Conservation (phyloP, 2,329 filamentous ascomycete genomes). For the Phoma sp. region DNA sequence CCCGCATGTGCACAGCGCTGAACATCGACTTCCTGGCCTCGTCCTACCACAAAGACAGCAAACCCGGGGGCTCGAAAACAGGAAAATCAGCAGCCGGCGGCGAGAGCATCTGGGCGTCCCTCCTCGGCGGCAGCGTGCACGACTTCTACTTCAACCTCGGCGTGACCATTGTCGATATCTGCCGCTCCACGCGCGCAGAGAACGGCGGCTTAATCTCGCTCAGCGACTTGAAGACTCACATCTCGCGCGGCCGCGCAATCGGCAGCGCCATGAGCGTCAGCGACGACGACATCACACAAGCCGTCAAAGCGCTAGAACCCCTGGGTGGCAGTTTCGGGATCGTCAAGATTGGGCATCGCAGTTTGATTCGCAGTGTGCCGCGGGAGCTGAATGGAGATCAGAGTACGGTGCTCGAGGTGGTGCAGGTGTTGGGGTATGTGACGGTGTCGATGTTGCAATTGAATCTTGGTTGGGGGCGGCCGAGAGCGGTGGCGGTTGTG, state of each 20-base stretch:
- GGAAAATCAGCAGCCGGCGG: slow-evolving; percentile 36
- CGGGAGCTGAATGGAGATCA: slow-evolving; percentile 96
- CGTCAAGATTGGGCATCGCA: slow-evolving; percentile 79
- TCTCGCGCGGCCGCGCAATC: slow-evolving; percentile 72
- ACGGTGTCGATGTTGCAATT: slow-evolving; percentile 86
- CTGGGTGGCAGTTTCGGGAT: slow-evolving; percentile 88
- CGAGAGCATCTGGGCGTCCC: slow-evolving; percentile 87
- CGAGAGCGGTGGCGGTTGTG: slow-evolving; percentile 85
- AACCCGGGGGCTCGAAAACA: slow-evolving; percentile 44
- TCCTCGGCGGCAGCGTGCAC: slow-evolving; percentile 89
- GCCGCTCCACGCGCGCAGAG: slow-evolving; percentile 81
- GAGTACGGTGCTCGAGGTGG: slow-evolving; percentile 87
- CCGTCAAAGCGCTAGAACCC: slow-evolving; percentile 84
- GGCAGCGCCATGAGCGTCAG: slow-evolving; percentile 76
- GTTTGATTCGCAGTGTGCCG: slow-evolving; percentile 90
- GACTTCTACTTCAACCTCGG: slow-evolving; percentile 99
- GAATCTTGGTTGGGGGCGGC: slow-evolving; percentile 85
- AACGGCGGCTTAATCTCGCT: slow-evolving; percentile 93
- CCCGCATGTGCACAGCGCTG: slow-evolving; percentile 96
- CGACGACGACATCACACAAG: slow-evolving; percentile 91
- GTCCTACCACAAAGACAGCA: slow-evolving; percentile 53
- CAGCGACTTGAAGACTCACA: slow-evolving; percentile 76
- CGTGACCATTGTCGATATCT: slow-evolving; percentile 93
- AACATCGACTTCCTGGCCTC: slow-evolving; percentile 89
- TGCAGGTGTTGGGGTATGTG: slow-evolving; percentile 87